Conservation (phyloP, 2,329 filamentous ascomycete species). For the Mycosphaerelloides madeirae region DNA sequence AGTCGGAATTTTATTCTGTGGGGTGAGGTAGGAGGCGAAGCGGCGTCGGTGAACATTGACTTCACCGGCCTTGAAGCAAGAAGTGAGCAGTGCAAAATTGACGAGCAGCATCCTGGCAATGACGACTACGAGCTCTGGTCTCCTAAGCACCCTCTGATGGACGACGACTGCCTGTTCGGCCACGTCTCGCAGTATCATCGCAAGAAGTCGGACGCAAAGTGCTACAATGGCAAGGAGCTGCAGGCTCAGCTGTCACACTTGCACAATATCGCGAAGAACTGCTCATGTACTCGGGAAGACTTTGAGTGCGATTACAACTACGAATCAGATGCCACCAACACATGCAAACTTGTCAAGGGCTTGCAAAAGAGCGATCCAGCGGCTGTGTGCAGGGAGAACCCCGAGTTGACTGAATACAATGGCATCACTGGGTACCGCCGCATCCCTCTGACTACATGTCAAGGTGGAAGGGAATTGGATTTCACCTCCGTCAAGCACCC, state of each 20-base stretch:
- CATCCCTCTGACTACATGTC: constrained; percentile 83
- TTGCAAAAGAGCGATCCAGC: constrained; percentile 59
- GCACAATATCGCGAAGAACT: constrained; percentile 67
- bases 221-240: constrained; percentile 69
- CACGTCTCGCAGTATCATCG: constrained; percentile 85
- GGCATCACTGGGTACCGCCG: constrained; percentile 82
- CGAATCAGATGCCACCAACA: constrained; percentile 69
- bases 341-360: constrained; percentile 72
- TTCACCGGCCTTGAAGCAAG: constrained; percentile 75
- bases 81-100: constrained; percentile 58
- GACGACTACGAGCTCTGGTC: constrained; percentile 83
- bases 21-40: constrained; percentile 59
- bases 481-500: constrained; percentile 56
- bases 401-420: constrained; percentile 71
- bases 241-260: constrained; percentile 58
- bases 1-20: constrained; percentile 90
- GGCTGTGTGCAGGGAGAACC: constrained; percentile 56
- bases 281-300: constrained; percentile 76
- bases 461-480: constrained; percentile 70
- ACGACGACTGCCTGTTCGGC: constrained; percentile 84
- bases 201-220: constrained; percentile 73
- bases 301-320: constrained; percentile 98
- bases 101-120: constrained; percentile 56
- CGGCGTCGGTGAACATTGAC: constrained; percentile 73
- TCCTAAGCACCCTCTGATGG: constrained; percentile 73